phyloP scores from a whole-genome alignment of 306 rosid genomes.

The Prunus mira region DNA sequence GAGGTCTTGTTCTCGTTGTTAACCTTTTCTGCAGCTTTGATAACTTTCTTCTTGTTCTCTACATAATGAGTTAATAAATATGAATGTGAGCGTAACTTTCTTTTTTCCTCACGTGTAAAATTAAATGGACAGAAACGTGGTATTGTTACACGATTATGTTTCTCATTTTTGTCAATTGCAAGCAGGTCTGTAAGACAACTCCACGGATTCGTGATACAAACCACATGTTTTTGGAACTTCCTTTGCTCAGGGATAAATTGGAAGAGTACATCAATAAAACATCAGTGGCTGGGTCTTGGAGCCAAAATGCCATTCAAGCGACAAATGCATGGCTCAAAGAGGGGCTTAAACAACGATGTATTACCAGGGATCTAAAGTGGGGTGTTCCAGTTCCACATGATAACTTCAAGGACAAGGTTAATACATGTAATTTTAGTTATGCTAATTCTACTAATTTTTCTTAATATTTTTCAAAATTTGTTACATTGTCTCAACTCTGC shows the following conservation, averaged over 20 bases:
- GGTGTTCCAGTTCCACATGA: constrained; percentile 99
- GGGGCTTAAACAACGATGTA: constrained; percentile 82
- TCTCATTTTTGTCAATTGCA: background rate
- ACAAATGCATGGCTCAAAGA: constrained; percentile 89
- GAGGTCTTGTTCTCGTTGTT: too few species aligned
- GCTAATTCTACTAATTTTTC: background rate
- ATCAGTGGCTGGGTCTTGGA: constrained; percentile 88
- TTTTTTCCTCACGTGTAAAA: background rate
- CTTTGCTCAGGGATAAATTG: constrained; percentile 65
- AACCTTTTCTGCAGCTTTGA: too few species aligned
- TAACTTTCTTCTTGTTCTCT: too few species aligned
- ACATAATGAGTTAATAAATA: too few species aligned
- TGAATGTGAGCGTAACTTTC: too few species aligned
- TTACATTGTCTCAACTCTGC: constrained; percentile 3
- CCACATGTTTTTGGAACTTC: constrained; percentile 93
- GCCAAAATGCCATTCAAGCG: constrained; percentile 90
- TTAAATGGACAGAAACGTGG: background rate
- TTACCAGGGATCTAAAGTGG: constrained; percentile 97
- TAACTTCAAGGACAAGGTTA: constrained; percentile 77
- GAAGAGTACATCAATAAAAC: constrained; percentile 66
- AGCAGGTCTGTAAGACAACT: constrained; percentile 68
- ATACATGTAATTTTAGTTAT: background rate
- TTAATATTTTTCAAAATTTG: background rate
- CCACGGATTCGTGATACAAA: constrained; percentile 86
- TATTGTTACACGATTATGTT: background rate